phyloP scores from a whole-genome alignment of 768 basidiomycete genomes.

The Leccinum variicolor region DNA sequence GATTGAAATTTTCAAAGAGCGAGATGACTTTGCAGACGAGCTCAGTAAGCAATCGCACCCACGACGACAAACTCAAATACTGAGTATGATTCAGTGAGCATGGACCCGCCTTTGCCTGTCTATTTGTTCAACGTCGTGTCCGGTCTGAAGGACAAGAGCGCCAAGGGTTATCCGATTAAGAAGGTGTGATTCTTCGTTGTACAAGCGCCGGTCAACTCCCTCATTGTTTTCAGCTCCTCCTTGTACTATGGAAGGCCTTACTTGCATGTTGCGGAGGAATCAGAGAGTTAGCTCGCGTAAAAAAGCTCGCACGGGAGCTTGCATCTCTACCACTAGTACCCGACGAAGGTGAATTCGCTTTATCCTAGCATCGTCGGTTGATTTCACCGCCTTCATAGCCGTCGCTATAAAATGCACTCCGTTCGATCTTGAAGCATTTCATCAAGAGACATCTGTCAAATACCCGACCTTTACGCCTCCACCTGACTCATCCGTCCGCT shows the following conservation, averaged over 20 bases:
- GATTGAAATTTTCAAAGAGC: slow-evolving; percentile 88
- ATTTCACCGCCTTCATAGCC: slow-evolving; percentile 31
- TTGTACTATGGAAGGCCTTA: slow-evolving; percentile 93
- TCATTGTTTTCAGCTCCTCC: slow-evolving; percentile 60
- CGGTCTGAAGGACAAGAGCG: slow-evolving; percentile 85
- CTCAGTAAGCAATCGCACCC: slow-evolving; percentile 61
- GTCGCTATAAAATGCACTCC: slow-evolving; percentile 86
- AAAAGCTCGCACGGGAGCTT: slow-evolving; percentile 81
- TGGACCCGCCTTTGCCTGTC: slow-evolving; percentile 91
- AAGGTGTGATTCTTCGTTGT: slow-evolving; percentile 52
- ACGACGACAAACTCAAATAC: background rate
- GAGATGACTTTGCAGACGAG: slow-evolving; percentile 95
- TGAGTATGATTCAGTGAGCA: slow-evolving; percentile 65
- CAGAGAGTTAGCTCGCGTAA: slow-evolving; percentile 78
- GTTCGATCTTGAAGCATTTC: slow-evolving; percentile 85
- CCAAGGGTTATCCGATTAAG: slow-evolving; percentile 95
- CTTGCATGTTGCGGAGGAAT: slow-evolving; percentile 92
- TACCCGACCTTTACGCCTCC: slow-evolving; percentile 90
- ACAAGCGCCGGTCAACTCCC: background rate
- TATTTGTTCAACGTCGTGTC: slow-evolving; percentile 91
- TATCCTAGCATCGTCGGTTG: background rate
- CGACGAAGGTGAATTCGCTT: slow-evolving; percentile 40
- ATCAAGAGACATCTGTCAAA: slow-evolving; percentile 88
- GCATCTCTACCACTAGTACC: slow-evolving; percentile 63
- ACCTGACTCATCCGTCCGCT: slow-evolving; percentile 36